Evolutionary conservation across 331 rosid species (phyloP).

Genomic region (Malus hybrid): DNA sequence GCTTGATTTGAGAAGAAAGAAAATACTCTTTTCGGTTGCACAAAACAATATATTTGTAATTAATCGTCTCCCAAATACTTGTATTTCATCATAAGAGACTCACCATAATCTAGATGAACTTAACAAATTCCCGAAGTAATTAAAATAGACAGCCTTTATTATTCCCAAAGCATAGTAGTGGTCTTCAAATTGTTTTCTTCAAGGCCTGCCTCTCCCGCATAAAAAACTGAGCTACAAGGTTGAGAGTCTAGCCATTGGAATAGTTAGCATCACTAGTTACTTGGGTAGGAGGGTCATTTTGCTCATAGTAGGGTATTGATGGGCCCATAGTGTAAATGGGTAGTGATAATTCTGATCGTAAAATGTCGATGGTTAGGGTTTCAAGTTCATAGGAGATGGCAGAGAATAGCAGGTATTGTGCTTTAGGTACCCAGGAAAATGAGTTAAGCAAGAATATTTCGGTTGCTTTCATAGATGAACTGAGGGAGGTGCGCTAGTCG

Average conservation of each 20-base stretch:
- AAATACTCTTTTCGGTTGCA: no score
- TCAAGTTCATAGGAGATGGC: background rate
- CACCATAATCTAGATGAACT: no score
- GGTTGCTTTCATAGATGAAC: background rate
- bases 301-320: background rate
- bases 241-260: background rate
- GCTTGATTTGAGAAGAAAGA: no score
- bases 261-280: background rate
- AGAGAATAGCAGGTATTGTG: background rate
- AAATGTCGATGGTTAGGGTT: background rate
- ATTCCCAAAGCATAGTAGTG: no score
- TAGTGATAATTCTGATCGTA: background rate
- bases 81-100: no score
- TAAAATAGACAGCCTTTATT: no score
- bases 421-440: background rate
- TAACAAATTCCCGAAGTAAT: no score
- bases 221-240: slow-evolving; percentile 19
- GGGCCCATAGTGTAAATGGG: background rate
- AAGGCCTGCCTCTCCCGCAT: no score
- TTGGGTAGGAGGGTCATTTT: no score
- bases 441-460: background rate
- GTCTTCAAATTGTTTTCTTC: no score
- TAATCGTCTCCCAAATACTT: no score
- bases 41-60: no score
- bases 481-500: slow-evolving; percentile 34